Base-by-base conservation (phyloP, 176 grass and related monocot genomes). In the Bromus sterilis region DNA sequence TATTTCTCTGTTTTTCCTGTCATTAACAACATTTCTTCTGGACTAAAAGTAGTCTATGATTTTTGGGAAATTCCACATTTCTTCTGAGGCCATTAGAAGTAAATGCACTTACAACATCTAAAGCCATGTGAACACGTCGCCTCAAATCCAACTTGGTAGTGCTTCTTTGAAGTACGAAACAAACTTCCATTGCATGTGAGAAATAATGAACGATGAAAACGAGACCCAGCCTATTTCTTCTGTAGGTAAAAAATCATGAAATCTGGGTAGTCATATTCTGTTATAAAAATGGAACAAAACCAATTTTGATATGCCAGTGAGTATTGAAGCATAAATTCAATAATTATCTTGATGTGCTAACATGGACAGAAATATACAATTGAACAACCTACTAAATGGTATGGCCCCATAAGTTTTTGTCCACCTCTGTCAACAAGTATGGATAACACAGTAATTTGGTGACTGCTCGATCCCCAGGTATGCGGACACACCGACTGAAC, bases 151-250 rank as follows among this genome's bases (percentile, higher is more conserved):
- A 83, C 82, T 87, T 92, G 44, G 76, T 80, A 76, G 29, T 84
- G 51, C 85, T 98, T 79, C 75, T 91, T 81, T 98, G 95, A 82
- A 98, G 86, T 81, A 98, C 88, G 83, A 87, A 95, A 98, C 64
- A 98, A 91, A 87, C 92, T 94, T 81, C 95, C 95, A 86, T 92
- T 98, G 88, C 83, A 84, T 87, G 89, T 83, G 36, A 83, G 39
- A 87, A 84, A 63, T 16, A 74, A 81, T 65, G 71, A 39, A 81
- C 2, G n/a, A 79, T 83, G 37, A 83, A 78, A 86, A 82, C 65
- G 71, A 48, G 56, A 25, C 40, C 26, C 24, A 13, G 33, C 20
- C 33, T 24, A 20, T n/a, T 33, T 26, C 65, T 34, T 34, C 2
- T 44, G 26, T 20, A 49, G 56, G 44, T 48, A 66, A 79, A 34